Base-by-base conservation (phyloP, 2,329 filamentous ascomycete genomes). In the Pestalotiopsis sp. region DNA sequence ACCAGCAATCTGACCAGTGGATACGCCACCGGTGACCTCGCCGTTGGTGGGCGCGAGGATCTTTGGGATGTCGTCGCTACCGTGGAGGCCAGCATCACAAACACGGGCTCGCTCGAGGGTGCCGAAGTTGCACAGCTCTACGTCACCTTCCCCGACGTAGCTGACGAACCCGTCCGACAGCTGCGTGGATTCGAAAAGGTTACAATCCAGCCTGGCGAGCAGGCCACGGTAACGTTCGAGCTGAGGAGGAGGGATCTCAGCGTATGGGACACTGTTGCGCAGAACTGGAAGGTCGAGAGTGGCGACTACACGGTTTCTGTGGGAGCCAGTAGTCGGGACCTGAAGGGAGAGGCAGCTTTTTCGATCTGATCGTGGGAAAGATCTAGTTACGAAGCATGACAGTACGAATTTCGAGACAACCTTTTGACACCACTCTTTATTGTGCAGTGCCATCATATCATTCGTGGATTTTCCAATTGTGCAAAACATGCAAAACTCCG, bases 51-150 rank as follows among this genome's bases (percentile, higher is more conserved):
- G 1, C 79, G 77, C 3, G 75, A 78, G 1, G 83, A 86, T 68
- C 81, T 87, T 31, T 86, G 82, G 74, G 82, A 85, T 9, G 75
- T 74, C 0, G 79, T 84, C 0, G 80, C 81, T 3, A 83, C 81
- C 7, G 87, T 91, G 11, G 88, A 87, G 0, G 87, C 87, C 0
- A 88, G 83, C 1, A 82, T 95, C 52, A 86, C 84, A 68, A 95
- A 95, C 82, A 88, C 84, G 1, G 92, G 92, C 41, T 76, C 74
- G 0, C 80, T 89, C 0, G 77, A 80, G 2, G 91, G 91, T 23
- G 90, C 91, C 70, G 89, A 92, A 70, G 88, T 93, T 0, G 83
- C 88, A 0, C 92, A 94, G 83, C 78, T 93, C 3, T 87, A 86
- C 73, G 73, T 87, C n/a, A 78, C 79, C 6, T 79, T 84, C 60